phyloP scores from a whole-genome alignment of 305 asterid species.

The Fraxinus velutina region DNA sequence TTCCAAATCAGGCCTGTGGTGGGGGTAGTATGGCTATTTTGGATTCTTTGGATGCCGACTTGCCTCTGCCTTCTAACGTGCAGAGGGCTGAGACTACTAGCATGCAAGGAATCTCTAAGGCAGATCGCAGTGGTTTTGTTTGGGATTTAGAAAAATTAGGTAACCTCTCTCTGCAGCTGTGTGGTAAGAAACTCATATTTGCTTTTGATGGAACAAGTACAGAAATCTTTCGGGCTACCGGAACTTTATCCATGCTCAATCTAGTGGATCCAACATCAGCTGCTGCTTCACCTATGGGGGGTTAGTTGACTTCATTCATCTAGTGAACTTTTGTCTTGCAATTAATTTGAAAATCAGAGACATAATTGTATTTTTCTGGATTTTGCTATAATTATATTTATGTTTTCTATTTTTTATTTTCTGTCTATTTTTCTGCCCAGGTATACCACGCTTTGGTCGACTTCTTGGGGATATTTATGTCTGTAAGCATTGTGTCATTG shows the following conservation, averaged over 20 bases:
- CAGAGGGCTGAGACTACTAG: conserved; percentile 73
- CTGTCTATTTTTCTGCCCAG: conserved; percentile 33
- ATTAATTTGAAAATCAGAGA: conserved; percentile 1
- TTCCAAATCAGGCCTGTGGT: conserved; percentile 98
- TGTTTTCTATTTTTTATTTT: too few species aligned
- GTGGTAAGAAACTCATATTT: conserved; percentile 92
- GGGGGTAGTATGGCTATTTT: conserved; percentile 99
- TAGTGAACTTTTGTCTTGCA: conserved; percentile 7
- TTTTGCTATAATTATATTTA: not conserved
- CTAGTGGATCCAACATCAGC: conserved; percentile 98
- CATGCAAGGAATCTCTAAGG: conserved; percentile 75
- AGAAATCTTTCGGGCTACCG: conserved; percentile 78
- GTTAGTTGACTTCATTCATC: conserved; percentile 30
- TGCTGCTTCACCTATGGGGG: conserved; percentile 99
- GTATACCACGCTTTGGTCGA: conserved; percentile 98
- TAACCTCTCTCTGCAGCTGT: conserved; percentile 77
- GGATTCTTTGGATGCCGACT: conserved; percentile 88
- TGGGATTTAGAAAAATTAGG: conserved; percentile 95
- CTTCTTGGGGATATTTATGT: conserved; percentile 84
- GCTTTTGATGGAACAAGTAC: conserved; percentile 98
- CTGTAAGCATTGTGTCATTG: conserved; percentile 86
- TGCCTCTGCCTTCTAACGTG: conserved; percentile 55
- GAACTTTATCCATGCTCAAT: conserved; percentile 89
- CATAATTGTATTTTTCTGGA: not conserved
- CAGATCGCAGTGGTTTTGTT: conserved; percentile 90